Evolutionary conservation across 2,329 filamentous ascomycete species (phyloP), one percentile per base, ranked within the genome.

Genomic region (Aspergillus aculeatus): DNA sequence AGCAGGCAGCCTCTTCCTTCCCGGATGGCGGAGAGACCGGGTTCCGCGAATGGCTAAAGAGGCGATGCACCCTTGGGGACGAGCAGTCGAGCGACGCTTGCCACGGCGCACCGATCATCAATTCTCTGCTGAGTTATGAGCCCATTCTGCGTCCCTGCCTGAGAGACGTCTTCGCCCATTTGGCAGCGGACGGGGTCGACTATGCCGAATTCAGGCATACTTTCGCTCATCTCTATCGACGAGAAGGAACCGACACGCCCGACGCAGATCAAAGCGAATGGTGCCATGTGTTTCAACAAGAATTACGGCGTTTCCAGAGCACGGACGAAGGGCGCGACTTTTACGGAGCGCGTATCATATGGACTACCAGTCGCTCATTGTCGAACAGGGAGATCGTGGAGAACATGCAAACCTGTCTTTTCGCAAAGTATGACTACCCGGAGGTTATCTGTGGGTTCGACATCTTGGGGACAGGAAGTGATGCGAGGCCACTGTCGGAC

Each of bases 401-500:
- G 64, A 86, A 86, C 74, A 97, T 97, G 93, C 90, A 94, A 71
- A 80, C 90, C 64, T 97, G 93, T 75, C 91, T 98, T 67, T 82
- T 85, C 4, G 88, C 90, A 67, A 97, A 97, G 77, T 79, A 89
- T 57, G 83, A 85, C 32, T 93, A 89, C 72, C 91, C 94, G 0
- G 82, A 92, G 53, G 81, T 96, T 7, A 86, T 97, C 67, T 87
- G 89, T 26, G 94, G 94, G 11, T 97, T 92, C 75, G 94, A 98
- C 75, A 78, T 97, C 10, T 92, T 96, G 5, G 93, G 92, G 0
- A 90, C 94, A 74, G 94, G 97, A 79, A 90, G 96, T 70, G 74
- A 83, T 1, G 93, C 92, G 1, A 85, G 90, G 12, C 83, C 92
- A 0, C 84, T 97, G 26, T 82, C 84, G 31, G 90, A 95, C 66